Evolutionary conservation across 768 basidiomycete genomes (phyloP).

Genomic region (Phylloporus arenicola): DNA sequence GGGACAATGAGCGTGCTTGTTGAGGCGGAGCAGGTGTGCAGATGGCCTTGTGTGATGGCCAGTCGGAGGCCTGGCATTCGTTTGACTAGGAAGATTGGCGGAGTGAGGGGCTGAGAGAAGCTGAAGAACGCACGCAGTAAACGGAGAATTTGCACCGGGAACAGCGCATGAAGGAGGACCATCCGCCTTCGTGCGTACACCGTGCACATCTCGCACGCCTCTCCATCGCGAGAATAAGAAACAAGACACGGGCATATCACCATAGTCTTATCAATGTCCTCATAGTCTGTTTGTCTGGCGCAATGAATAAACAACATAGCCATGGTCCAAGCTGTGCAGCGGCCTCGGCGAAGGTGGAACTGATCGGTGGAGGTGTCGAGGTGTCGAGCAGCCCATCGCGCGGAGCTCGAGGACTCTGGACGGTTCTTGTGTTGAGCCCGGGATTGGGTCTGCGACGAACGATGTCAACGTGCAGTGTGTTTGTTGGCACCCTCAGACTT

Average conservation of each 20-base stretch:
- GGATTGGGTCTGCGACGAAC: too few relatives aligned
- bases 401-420: too few relatives aligned
- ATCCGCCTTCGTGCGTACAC: slow-evolving; percentile 12
- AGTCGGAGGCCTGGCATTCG: slow-evolving; percentile 22
- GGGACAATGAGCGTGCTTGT: not conserved
- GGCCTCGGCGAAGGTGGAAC: too few relatives aligned
- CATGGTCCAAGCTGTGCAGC: too few relatives aligned
- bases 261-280: not conserved
- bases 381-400: too few relatives aligned
- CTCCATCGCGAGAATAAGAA: not conserved
- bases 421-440: too few relatives aligned
- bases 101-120: not conserved
- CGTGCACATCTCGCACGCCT: slow-evolving; percentile 4
- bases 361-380: too few relatives aligned
- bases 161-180: slow-evolving; percentile 21
- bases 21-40: slow-evolving; percentile 6
- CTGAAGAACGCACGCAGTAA: slow-evolving; percentile 18
- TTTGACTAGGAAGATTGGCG: slow-evolving; percentile 12
- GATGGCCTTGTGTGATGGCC: slow-evolving; percentile 15
- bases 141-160: slow-evolving; percentile 21
- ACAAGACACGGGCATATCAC: not conserved
- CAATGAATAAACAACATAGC: not conserved
- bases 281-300: not conserved
- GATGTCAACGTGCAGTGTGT: too few relatives aligned
- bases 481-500: too few relatives aligned